Conservation (phyloP, 257 asterid genomes). For the Salvia miltiorrhiza region DNA sequence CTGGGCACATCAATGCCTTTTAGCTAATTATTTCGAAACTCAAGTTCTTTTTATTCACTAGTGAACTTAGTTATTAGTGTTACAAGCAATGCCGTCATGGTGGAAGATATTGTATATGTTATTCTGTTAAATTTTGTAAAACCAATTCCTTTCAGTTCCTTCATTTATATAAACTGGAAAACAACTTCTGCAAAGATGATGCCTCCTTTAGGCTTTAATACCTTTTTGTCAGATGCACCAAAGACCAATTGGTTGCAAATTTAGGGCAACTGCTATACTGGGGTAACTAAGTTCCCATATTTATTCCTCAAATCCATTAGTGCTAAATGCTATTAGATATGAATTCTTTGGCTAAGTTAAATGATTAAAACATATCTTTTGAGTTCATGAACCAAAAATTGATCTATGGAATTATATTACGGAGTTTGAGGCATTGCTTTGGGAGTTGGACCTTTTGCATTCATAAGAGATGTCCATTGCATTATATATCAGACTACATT, state of each 20-base stretch:
- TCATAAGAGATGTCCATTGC: background rate
- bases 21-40: background rate
- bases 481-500: background rate
- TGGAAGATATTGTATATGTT: background rate
- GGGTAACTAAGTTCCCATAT: background rate
- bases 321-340: background rate
- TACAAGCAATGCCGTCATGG: background rate
- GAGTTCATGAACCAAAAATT: background rate
- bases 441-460: background rate
- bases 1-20: background rate
- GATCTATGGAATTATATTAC: constrained; percentile 3
- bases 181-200: background rate
- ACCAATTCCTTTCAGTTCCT: background rate
- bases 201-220: background rate
- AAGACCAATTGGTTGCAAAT: background rate
- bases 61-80: background rate
- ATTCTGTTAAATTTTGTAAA: background rate
- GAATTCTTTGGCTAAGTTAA: background rate
- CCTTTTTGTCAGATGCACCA: background rate
- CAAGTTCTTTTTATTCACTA: background rate
- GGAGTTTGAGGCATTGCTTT: background rate
- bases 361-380: background rate
- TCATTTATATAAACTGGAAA: background rate
- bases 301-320: background rate
- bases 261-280: background rate